Evolutionary conservation across 768 basidiomycete species (phyloP), one percentile per base, ranked within the genome.

Genomic region (Hemileccinum rubropunctum): DNA sequence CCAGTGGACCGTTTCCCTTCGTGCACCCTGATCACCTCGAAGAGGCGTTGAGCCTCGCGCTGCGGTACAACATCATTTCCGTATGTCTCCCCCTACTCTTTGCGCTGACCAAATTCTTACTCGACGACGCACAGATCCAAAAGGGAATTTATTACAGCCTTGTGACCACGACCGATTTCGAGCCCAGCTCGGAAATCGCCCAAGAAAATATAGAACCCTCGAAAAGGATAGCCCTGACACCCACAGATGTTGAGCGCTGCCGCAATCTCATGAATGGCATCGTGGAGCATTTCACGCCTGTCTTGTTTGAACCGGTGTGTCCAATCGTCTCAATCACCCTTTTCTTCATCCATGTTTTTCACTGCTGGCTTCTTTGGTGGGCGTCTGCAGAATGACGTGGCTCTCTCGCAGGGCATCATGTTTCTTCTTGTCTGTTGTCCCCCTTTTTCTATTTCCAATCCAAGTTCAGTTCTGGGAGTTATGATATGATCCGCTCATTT

Each of bases 261-360:
- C 69, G 65, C 53, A 59, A 59, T n/a, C 71, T 85, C 30, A 78
- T 84, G 76, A 68, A 70, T 7, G 63, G 62, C 26, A 62, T 90
- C 51, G 80, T 90, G 50, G 75, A 74, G 5, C 76, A 86, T 62
- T 88, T 89, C 61, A 84, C 86, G 0, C 86, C 88, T 2, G 71
- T 82, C 32, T 67, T 90, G 0, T 90, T 90, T 63, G 87, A 87
- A 2, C 78, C 84, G 23, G 77, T 69, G 32, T 32, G 66, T 69
- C 45, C 30, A 3, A 30, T 30, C 28, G 2, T 30, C 23, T 23
- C 23, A 3, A 23, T 23, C 23, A 23, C 23, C 23, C 6, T 23
- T 23, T 23, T 23, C 23, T 23, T 23, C 3, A 6, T 6, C 23
- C 23, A 23, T 23, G 23, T 23, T 23, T 3, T 3, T 23, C 23